Conservation (phyloP, 768 basidiomycete species). For the Porphyrellus cyaneotinctus region DNA sequence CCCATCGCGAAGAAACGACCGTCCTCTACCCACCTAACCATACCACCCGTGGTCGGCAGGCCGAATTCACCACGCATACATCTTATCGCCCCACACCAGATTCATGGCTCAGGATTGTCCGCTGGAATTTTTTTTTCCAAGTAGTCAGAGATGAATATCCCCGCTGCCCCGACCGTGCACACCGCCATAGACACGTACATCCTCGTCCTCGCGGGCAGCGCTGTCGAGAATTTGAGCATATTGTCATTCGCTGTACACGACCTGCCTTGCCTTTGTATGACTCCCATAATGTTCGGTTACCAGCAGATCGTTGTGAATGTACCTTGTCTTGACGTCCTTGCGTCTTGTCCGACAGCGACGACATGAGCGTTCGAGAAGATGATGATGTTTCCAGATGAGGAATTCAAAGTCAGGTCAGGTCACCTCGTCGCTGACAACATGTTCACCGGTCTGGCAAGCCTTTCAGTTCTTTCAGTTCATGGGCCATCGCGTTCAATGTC, state of each 20-base stretch:
- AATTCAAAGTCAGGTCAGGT: conserved; percentile 1
- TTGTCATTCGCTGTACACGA: conserved; percentile 1
- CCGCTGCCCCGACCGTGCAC: conserved; percentile 44
- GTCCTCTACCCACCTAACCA: conserved; percentile 2
- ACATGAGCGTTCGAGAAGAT: conserved; percentile 16
- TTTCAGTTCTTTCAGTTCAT: background rate
- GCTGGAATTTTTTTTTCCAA: conserved; percentile 42
- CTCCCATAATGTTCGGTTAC: conserved; percentile 35
- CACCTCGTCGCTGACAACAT: conserved; percentile 32
- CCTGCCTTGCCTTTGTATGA: conserved; percentile 39
- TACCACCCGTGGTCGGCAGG: conserved; percentile 10
- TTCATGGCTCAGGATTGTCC: background rate
- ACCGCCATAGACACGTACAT: conserved; percentile 47
- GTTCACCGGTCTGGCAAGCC: conserved; percentile 77
- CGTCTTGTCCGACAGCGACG: conserved; percentile 4
- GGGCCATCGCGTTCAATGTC: conserved; percentile 3
- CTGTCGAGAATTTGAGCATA: conserved; percentile 31
- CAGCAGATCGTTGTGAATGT: conserved; percentile 7
- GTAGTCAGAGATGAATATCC: conserved; percentile 47
- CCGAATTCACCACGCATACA: conserved; percentile 10
- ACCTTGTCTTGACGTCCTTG: background rate
- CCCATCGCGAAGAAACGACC: conserved; percentile 18
- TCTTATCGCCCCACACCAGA: background rate
- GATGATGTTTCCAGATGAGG: conserved; percentile 1
- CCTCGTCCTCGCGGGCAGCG: conserved; percentile 51